Percentiles rank a stretch among this genome's conserved stretches.
These are phyloP conservation scores for Penicillium crustosum DNA, from an alignment of 2,329 filamentous ascomycete genomes.

Conservation along the genomic window DNA sequence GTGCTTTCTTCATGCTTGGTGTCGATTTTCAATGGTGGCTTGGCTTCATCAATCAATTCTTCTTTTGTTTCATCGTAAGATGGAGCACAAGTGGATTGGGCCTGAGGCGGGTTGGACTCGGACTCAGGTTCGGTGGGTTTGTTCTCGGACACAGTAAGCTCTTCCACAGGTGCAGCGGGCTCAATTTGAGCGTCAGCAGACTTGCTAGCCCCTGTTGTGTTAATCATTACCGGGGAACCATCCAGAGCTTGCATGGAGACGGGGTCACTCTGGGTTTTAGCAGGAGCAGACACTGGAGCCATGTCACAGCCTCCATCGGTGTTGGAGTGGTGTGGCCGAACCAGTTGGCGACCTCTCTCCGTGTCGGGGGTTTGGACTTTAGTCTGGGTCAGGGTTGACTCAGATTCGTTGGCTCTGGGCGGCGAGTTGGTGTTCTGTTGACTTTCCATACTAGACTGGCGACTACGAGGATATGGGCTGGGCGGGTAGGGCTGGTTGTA, in stretches of 20 bases:
- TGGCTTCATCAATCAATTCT: background rate
- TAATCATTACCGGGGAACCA: background rate
- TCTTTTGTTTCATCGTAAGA: background rate
- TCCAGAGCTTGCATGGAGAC: background rate
- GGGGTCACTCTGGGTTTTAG: background rate
- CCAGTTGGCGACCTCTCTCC: slow-evolving; percentile 3
- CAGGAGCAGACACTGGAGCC: background rate
- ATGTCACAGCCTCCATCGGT: slow-evolving; percentile 5
- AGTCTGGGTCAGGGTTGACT: background rate
- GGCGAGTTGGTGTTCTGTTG: background rate
- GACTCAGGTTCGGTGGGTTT: background rate
- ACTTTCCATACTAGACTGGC: slow-evolving; percentile 1
- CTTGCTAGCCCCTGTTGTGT: background rate
- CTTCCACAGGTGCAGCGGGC: background rate
- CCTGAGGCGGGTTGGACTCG: background rate
- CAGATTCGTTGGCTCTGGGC: background rate
- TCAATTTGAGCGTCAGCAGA: background rate
- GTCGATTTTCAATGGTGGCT: background rate
- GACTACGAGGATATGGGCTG: background rate
- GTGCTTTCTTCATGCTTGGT: background rate
- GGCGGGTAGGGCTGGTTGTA: background rate
- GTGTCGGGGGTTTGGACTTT: background rate
- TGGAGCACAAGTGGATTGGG: background rate
- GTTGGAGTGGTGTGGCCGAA: background rate
- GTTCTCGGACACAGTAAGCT: background rate